Evolutionary conservation across 371 early-diverging fungal species (phyloP).

Genomic region (Lichtheimia hyalospora): DNA sequence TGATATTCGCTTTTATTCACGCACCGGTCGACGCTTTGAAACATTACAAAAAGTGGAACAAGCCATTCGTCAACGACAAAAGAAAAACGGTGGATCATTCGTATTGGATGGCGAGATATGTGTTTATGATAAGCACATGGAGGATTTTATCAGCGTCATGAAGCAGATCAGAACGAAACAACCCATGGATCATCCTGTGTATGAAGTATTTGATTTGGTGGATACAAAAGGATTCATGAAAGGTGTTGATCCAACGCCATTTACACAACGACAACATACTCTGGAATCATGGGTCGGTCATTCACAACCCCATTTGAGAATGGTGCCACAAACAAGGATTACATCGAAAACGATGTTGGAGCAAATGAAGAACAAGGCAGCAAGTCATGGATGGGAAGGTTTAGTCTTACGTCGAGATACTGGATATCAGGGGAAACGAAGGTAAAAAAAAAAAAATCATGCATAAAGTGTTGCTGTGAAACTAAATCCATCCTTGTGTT

Average conservation of each 20-base stretch:
- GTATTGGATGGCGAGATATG: constrained; percentile 64
- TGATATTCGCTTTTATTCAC: constrained; percentile 43
- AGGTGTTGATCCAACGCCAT: constrained; percentile 20
- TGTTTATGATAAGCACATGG: constrained; percentile 28
- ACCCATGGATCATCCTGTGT: constrained; percentile 40
- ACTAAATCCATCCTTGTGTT: background rate
- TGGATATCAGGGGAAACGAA: constrained; percentile 57
- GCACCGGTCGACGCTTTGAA: constrained; percentile 46
- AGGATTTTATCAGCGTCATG: constrained; percentile 31
- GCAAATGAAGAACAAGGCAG: constrained; percentile 24
- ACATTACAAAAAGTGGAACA: constrained; percentile 33
- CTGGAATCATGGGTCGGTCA: constrained; percentile 20
- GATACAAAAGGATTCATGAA: constrained; percentile 30
- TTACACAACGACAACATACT: constrained; percentile 33
- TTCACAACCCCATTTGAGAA: constrained; percentile 19
- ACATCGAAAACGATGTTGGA: constrained; percentile 25
- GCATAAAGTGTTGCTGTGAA: no score
- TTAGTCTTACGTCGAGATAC: constrained; percentile 53
- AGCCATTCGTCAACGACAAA: constrained; percentile 21
- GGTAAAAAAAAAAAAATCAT: constrained; percentile 22
- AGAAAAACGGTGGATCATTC: constrained; percentile 12
- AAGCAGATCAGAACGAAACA: constrained; percentile 30
- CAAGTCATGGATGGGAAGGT: constrained; percentile 58
- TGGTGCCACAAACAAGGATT: constrained; percentile 38
- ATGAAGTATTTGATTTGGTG: constrained; percentile 59